Conservation (phyloP, 257 asterid genomes). For the Rhazya stricta region DNA sequence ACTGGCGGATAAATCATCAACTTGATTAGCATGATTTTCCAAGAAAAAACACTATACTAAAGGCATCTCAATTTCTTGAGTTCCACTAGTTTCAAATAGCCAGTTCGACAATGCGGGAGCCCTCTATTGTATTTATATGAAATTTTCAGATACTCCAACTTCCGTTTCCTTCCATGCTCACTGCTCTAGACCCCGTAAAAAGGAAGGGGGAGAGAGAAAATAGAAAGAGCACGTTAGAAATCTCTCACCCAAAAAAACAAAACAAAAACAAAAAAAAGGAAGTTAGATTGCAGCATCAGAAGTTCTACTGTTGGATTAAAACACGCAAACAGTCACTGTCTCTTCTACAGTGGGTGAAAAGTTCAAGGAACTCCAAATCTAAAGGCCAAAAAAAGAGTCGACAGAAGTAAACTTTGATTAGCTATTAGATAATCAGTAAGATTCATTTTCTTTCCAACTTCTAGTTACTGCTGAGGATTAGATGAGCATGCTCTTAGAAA, state of each 20-base stretch:
- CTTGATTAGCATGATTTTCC: not conserved
- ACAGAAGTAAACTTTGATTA: not conserved
- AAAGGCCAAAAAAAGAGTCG: not conserved
- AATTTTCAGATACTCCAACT: not conserved
- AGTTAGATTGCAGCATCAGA: not conserved
- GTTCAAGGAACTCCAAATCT: not conserved
- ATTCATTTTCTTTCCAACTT: not conserved
- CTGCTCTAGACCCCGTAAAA: not conserved
- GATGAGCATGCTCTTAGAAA: not conserved
- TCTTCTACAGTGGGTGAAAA: not conserved
- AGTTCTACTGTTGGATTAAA: not conserved
- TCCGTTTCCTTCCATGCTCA: not conserved
- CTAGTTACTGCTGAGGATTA: not conserved
- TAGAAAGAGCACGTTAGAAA: not conserved
- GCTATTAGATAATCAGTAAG: not conserved
- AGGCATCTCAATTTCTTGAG: not conserved
- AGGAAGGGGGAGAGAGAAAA: not conserved
- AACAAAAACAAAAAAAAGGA: not conserved
- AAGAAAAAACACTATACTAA: not conserved
- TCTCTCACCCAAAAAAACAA: not conserved
- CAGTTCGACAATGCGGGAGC: not conserved
- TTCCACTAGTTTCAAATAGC: slow-evolving; percentile 3
- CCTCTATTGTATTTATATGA: not conserved
- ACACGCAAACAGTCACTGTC: not conserved
- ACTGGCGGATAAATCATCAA: not conserved